Conservation (phyloP, 441 rosid species). For the Biscutella laevigata region DNA sequence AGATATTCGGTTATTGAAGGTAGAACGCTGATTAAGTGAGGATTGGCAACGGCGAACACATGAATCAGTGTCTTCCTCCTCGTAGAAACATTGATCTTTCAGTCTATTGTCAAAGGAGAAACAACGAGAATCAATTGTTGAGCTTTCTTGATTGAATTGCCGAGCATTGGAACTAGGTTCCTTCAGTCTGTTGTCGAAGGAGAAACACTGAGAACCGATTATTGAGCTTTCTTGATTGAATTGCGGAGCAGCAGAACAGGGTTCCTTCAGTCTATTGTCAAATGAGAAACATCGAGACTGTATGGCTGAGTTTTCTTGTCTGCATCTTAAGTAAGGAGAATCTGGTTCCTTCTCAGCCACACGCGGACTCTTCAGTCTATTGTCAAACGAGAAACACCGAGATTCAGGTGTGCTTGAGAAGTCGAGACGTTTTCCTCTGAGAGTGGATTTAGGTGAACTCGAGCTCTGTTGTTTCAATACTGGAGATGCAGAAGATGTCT, state of each 20-base stretch:
- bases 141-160: conserved; percentile 16
- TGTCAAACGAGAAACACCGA: conserved; percentile 29
- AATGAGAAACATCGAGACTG: conserved; percentile 31
- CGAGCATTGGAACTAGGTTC: conserved; percentile 27
- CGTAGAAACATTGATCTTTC: conserved; percentile 33
- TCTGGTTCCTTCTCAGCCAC: conserved; percentile 30
- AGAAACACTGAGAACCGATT: conserved; percentile 26
- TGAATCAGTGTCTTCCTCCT: conserved; percentile 51
- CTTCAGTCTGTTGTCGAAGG: conserved; percentile 30
- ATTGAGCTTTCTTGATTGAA: conserved; percentile 5
- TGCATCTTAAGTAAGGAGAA: conserved; percentile 22
- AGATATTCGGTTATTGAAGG: conserved; percentile 35
- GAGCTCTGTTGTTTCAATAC: conserved; percentile 34
- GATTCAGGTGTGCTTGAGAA: conserved; percentile 33
- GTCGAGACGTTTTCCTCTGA: conserved; percentile 40
- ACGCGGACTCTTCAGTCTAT: conserved; percentile 33
- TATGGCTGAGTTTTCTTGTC: conserved; percentile 6
- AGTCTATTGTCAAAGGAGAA: conserved; percentile 31
- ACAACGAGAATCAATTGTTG: conserved; percentile 32
- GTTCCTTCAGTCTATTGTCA: conserved; percentile 32
- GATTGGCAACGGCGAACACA: conserved; percentile 76
- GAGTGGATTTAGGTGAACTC: conserved; percentile 41
- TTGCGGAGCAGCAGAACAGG: conserved; percentile 19
- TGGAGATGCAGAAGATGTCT: conserved; percentile 44
- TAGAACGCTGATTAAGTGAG: conserved; percentile 58